A percentile compares a stretch with the other conserved stretches of the same genome.
phyloP scores from a whole-genome alignment of 78 protist genomes.

The Emiliania huxleyi region DNA sequence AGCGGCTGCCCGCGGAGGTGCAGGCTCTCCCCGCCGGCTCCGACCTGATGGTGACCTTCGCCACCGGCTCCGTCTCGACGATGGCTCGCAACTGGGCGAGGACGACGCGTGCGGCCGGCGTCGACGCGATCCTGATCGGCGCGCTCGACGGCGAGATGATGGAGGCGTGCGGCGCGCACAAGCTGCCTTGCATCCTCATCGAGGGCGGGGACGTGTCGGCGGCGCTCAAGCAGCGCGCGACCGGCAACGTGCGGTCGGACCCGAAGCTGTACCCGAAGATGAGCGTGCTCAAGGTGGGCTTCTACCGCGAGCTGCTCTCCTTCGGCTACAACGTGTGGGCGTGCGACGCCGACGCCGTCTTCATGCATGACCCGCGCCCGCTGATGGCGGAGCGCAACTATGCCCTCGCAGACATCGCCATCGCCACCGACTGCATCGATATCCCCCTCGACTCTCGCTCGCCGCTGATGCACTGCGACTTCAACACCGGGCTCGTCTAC shows the following conservation, averaged over 20 bases:
- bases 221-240: not conserved
- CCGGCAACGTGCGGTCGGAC: conserved; percentile 1
- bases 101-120: not conserved
- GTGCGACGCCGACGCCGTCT: conserved; percentile 19
- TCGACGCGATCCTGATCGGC: not conserved
- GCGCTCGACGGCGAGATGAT: conserved; percentile 1
- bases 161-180: not conserved
- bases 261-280: conserved; percentile 8
- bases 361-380: not conserved
- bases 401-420: not conserved
- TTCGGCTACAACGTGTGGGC: conserved; percentile 6
- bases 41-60: conserved; percentile 11
- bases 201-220: not conserved
- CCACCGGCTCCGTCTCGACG: conserved; percentile 10
- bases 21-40: not conserved
- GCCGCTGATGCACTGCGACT: conserved; percentile 15
- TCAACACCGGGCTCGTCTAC: conserved; percentile 21
- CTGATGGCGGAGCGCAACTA: not conserved
- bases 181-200: not conserved
- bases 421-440: conserved; percentile 31
- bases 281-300: conserved; percentile 27
- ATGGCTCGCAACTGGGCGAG: conserved; percentile 8
- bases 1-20: not conserved
- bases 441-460: not conserved
- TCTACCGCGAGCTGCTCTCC: conserved; percentile 1